Evolutionary conservation across 139 green algal species (phyloP).

Genomic region (Volvox africanus): DNA sequence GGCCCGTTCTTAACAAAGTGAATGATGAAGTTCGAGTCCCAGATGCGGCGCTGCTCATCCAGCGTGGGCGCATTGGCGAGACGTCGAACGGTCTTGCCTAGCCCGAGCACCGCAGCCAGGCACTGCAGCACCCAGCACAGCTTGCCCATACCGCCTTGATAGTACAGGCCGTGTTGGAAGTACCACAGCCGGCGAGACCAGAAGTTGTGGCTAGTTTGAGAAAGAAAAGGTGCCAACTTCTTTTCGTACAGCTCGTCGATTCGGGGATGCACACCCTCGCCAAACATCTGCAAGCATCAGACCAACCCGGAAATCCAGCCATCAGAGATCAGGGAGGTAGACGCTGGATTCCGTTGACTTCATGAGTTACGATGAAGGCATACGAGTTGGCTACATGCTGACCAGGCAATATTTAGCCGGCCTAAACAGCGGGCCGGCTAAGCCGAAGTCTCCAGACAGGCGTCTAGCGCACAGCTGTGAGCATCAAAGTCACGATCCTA

Average conservation of each 20-base stretch:
- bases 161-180: slow-evolving; percentile 96
- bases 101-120: slow-evolving; percentile 66
- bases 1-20: slow-evolving; percentile 76
- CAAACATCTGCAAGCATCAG: slow-evolving; percentile 63
- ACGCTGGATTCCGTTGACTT: no score
- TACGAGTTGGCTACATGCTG: no score
- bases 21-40: slow-evolving; percentile 82
- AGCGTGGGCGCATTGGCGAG: slow-evolving; percentile 87
- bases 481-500: no score
- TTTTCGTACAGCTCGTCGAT: slow-evolving; percentile 88
- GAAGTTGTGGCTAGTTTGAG: slow-evolving; percentile 87
- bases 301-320: no score
- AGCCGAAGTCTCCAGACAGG: no score
- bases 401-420: no score
- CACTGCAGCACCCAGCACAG: slow-evolving; percentile 83
- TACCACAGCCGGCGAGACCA: slow-evolving; percentile 91
- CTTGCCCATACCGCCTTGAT: slow-evolving; percentile 96
- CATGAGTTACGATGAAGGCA: no score
- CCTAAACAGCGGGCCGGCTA: no score
- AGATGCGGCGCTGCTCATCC: slow-evolving; percentile 79
- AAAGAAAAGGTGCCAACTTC: slow-evolving; percentile 92
- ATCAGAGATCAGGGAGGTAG: no score
- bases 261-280: slow-evolving; percentile 78
- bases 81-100: slow-evolving; percentile 66
- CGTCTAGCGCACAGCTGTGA: no score